Evolutionary conservation across 164 flowering plant species (phyloP).

Genomic region (Sextonia rubra): DNA sequence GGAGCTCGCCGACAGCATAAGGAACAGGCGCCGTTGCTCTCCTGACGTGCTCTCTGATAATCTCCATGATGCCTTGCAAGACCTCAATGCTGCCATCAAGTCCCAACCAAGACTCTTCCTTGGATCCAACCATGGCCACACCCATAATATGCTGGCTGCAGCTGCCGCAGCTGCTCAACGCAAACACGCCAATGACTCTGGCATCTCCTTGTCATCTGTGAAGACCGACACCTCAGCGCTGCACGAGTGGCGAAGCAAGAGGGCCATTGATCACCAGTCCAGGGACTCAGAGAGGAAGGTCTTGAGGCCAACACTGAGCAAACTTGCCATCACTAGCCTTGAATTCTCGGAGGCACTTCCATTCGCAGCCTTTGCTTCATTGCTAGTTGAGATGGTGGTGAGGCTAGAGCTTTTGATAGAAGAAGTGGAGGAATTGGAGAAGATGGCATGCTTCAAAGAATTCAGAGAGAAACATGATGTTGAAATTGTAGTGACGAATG

Average conservation of each 20-base stretch:
- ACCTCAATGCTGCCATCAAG: constrained; percentile 70
- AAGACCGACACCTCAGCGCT: constrained; percentile 57
- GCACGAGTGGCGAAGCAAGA: constrained; percentile 49
- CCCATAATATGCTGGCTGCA: constrained; percentile 30
- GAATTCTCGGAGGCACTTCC: constrained; percentile 98
- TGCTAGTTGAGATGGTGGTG: constrained; percentile 80
- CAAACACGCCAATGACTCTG: constrained; percentile 14
- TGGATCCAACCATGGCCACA: constrained; percentile 38
- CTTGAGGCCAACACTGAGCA: constrained; percentile 71
- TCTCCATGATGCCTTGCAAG: constrained; percentile 70
- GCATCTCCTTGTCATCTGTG: constrained; percentile 38
- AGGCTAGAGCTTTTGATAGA: constrained; percentile 78
- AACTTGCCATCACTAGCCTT: constrained; percentile 62
- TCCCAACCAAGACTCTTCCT: constrained; percentile 88
- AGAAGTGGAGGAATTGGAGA: constrained; percentile 78
- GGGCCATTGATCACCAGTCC: constrained; percentile 21
- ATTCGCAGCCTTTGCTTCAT: constrained; percentile 90
- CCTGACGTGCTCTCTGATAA: constrained; percentile 63
- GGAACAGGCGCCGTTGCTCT: constrained; percentile 56
- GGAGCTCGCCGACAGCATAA: constrained; percentile 69
- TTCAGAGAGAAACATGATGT: constrained; percentile 26
- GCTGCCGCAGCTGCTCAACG: constrained; percentile 40
- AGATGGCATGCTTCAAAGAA: constrained; percentile 58
- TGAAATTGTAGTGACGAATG: constrained; percentile 21
- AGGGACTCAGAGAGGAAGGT: constrained; percentile 23